Evolutionary conservation across 2,329 filamentous ascomycete genomes (phyloP).

Genomic region (Zymoseptoria pseudotritici): DNA sequence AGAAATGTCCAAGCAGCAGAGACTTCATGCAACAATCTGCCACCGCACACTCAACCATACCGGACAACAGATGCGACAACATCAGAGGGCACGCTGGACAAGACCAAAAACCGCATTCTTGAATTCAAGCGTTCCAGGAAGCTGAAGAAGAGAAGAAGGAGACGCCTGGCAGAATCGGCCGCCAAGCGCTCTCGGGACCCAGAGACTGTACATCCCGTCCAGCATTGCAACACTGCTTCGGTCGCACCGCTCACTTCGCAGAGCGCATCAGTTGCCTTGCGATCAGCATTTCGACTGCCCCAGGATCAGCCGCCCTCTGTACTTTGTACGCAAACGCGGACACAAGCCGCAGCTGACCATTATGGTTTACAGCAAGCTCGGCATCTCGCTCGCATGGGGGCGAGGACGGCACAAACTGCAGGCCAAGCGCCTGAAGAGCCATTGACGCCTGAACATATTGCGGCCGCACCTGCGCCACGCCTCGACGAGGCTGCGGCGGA

Average conservation of each 20-base stretch:
- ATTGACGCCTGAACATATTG: neutral
- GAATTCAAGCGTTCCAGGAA: neutral
- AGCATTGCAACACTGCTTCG: neutral
- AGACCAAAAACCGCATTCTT: neutral
- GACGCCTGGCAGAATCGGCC: neutral
- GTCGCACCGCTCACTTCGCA: neutral
- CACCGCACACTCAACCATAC: neutral
- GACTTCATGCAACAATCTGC: neutral
- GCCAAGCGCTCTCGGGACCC: neutral
- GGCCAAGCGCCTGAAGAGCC: neutral
- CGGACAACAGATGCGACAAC: neutral
- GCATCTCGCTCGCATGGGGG: neutral
- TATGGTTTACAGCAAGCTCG: neutral
- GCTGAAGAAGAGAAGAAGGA: neutral
- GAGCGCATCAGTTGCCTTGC: neutral
- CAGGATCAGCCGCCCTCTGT: neutral
- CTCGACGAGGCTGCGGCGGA: neutral
- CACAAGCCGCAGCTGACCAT: neutral
- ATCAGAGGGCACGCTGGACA: neutral
- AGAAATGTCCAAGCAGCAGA: neutral
- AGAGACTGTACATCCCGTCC: neutral
- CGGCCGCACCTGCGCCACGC: neutral
- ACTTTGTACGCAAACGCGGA: neutral
- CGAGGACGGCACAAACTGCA: neutral
- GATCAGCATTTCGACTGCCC: neutral